Base-by-base conservation (phyloP, 2,329 filamentous ascomycete species). In the Hymenoscyphus repandus region DNA sequence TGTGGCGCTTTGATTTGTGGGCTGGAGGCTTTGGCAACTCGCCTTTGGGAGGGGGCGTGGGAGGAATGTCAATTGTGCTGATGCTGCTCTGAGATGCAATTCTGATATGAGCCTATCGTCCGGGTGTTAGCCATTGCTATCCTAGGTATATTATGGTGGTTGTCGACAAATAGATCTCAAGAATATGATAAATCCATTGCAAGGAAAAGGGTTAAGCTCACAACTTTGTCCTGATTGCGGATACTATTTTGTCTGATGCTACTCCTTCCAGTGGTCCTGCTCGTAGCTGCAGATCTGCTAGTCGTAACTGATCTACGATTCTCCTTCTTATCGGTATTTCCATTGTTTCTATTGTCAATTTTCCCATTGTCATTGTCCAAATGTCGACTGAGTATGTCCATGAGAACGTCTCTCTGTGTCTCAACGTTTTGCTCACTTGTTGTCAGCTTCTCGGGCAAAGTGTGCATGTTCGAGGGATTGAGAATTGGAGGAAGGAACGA, bases 41-140 rank as follows among this genome's bases (percentile, higher is more conserved):
- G 44, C 20, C 20, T 50, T 56, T 49, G 51, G 52, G 49, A 40
- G 50, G 17, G 17, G 45, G 45, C 10, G 45, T 40, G 11, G 45
- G 45, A 17, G 45, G 37, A 10, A 41, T 17, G 34, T 52, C 47
- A 50, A 54, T 40, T 40, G 51, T 30, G 49, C 38, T 22, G 12
- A 22, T 39, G 17, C 33, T 45, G 20, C 39, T 31, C 12, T 33
- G 31, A 37, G 38, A 45, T 41, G 51, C 31, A 32, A 44, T 30
- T 37, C 43, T 44, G 37, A 27, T 20, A 22, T 37, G 55, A 39
- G 7, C 40, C 38, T 37, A 13, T 18, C 10, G 5, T 37, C 10
- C 34, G 4, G 4, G 34, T 37, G 15, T 13, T 11, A 13, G 34
- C 12, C 34, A 37, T 37, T 37, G 34, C 10, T 11, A 5, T 17